Conservation (phyloP, 2,329 filamentous ascomycete species). For the Aspergillus pseudonomiae region DNA sequence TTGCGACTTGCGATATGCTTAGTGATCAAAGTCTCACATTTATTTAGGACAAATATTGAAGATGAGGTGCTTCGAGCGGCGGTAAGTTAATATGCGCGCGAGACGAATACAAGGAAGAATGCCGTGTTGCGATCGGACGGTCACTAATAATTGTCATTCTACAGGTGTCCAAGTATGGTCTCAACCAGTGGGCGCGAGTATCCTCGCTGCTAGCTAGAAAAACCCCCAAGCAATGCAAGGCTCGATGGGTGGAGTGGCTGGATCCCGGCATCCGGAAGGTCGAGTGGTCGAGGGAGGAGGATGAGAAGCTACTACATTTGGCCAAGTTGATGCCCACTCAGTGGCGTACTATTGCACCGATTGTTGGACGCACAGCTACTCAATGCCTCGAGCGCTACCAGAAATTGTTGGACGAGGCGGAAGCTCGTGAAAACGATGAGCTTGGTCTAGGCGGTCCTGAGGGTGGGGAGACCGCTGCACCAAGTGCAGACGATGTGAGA, state of each 20-base stretch:
- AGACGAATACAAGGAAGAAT: background rate
- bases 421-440: slow-evolving; percentile 79
- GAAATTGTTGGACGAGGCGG: slow-evolving; percentile 92
- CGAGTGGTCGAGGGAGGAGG: slow-evolving; percentile 98
- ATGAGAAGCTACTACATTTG: slow-evolving; percentile 93
- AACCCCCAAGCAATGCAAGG: slow-evolving; percentile 98
- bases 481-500: slow-evolving; percentile 89
- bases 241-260: slow-evolving; percentile 97
- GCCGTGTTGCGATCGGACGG: slow-evolving; percentile 14
- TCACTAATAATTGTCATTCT: slow-evolving; percentile 12
- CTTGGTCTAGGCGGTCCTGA: slow-evolving; percentile 77
- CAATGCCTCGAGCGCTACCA: slow-evolving; percentile 98
- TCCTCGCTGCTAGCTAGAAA: slow-evolving; percentile 96
- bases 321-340: slow-evolving; percentile 99
- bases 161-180: slow-evolving; percentile 81
- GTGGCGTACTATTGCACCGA: slow-evolving; percentile 97
- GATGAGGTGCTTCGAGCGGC: slow-evolving; percentile 98
- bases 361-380: slow-evolving; percentile 93
- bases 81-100: slow-evolving; percentile 39
- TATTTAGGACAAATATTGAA: slow-evolving; percentile 65
- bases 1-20: background rate
- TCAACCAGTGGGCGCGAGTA: slow-evolving; percentile 98
- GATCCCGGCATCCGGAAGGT: slow-evolving; percentile 98
- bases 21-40: slow-evolving; percentile 21
- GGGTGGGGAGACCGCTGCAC: slow-evolving; percentile 82